Conservation (phyloP, 495 filamentous ascomycete genomes). For the Acidiella bohemica region DNA sequence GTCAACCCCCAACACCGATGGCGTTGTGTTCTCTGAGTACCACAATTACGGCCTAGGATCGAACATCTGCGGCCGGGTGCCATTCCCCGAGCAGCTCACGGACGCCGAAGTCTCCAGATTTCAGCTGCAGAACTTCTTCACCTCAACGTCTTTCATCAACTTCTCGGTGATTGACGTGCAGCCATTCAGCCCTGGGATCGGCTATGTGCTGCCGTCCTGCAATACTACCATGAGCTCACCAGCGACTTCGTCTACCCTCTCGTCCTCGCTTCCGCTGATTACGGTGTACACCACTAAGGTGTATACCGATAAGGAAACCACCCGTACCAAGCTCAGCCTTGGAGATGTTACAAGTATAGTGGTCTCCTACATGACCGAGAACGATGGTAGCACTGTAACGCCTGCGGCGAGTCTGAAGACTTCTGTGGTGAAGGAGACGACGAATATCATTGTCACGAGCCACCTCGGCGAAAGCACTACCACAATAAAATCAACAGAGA, state of each 20-base stretch:
- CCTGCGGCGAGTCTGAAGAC: conserved; percentile 1
- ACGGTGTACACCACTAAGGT: conserved; percentile 9
- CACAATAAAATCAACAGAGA: conserved; percentile 1
- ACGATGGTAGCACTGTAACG: conserved; percentile 5
- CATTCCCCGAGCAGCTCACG: conserved; percentile 12
- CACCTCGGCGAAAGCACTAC: neutral
- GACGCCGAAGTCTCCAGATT: conserved; percentile 10
- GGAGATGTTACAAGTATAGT: conserved; percentile 3
- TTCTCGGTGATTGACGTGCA: conserved; percentile 8
- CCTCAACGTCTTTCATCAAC: conserved; percentile 5
- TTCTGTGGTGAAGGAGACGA: conserved; percentile 2
- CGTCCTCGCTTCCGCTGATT: neutral
- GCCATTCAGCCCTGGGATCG: conserved; percentile 12
- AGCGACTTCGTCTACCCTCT: neutral
- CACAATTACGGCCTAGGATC: conserved; percentile 46
- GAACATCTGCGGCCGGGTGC: conserved; percentile 3
- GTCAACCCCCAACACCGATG: conserved; percentile 35
- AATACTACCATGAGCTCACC: neutral
- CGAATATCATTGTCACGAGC: neutral
- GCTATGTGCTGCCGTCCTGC: conserved; percentile 4
- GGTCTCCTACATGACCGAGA: neutral
- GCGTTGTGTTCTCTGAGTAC: conserved; percentile 47
- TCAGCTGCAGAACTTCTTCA: conserved; percentile 14
- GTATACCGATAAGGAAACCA: conserved; percentile 2
- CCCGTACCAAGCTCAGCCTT: conserved; percentile 1